A percentile compares a stretch with the other conserved stretches of the same genome.
phyloP scores from a whole-genome alignment of 2,329 filamentous ascomycete species.

The Colletotrichum lentis region DNA sequence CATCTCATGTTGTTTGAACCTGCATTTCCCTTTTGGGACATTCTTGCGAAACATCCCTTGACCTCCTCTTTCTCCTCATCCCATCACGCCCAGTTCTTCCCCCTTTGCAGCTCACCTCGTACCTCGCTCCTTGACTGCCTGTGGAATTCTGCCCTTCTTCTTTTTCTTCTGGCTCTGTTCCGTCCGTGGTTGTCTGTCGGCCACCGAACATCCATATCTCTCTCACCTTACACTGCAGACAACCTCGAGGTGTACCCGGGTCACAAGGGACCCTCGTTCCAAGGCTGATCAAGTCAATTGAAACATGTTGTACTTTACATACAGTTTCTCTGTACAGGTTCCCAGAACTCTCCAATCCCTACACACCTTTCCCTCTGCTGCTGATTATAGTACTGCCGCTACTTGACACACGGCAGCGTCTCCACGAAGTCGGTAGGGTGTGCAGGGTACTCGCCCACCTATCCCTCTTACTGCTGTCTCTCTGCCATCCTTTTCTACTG shows the following conservation, averaged over 20 bases:
- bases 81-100: constrained; percentile 16
- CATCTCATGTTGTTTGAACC: constrained; percentile 20
- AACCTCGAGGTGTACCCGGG: constrained; percentile 7
- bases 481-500: constrained; percentile 6
- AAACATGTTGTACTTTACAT: constrained; percentile 35
- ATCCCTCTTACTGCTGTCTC: constrained; percentile 1
- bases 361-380: neutral
- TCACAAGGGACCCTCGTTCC: constrained; percentile 13
- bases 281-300: constrained; percentile 30
- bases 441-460: constrained; percentile 1
- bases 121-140: constrained; percentile 14
- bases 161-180: neutral
- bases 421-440: neutral
- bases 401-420: constrained; percentile 10
- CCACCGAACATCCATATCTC: neutral
- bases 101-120: constrained; percentile 10
- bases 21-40: constrained; percentile 40
- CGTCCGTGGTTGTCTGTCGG: neutral
- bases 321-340: constrained; percentile 21
- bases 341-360: constrained; percentile 25
- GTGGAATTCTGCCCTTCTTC: neutral
- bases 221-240: neutral
- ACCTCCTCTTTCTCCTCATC: constrained; percentile 25
- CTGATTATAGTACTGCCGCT: neutral
- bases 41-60: constrained; percentile 40